Conservation (phyloP, 176 grass and related monocot genomes). For the Triticum monococcum region DNA sequence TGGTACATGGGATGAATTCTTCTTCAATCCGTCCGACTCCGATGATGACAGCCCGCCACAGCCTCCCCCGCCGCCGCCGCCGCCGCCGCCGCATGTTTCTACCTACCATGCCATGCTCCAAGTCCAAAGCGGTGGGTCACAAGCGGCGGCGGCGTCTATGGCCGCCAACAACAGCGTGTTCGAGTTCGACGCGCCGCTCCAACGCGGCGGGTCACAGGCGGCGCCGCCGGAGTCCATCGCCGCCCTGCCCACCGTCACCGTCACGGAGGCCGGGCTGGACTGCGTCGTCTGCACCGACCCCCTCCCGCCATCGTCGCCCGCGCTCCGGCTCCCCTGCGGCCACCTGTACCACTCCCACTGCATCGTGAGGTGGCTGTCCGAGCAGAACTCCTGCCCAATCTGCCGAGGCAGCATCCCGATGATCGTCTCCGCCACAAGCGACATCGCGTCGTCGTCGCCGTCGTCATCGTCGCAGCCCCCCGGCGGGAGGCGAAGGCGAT, state of each 20-base stretch:
- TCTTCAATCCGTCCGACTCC: background rate
- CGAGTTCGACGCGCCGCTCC: background rate
- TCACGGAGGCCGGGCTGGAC: background rate
- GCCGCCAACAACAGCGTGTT: background rate
- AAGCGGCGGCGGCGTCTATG: background rate
- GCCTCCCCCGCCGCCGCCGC: background rate
- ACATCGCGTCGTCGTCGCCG: background rate
- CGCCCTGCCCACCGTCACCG: background rate
- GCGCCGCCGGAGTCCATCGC: background rate
- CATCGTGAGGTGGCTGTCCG: conserved; percentile 13
- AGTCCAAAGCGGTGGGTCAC: background rate
- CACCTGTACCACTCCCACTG: conserved; percentile 29
- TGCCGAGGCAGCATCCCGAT: conserved; percentile 23
- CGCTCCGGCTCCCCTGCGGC: background rate
- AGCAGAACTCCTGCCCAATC: conserved; percentile 29
- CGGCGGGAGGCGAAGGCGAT: background rate
- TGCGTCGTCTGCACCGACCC: background rate
- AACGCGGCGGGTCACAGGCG: background rate
- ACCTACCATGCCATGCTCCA: background rate
- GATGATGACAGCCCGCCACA: background rate
- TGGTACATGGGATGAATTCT: background rate
- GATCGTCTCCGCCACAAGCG: background rate
- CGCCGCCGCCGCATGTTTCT: background rate
- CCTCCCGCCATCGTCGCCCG: background rate
- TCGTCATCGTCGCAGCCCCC: background rate